Evolutionary conservation across 208 protist genomes (phyloP).

Genomic region (Leishmania tarentolae): DNA sequence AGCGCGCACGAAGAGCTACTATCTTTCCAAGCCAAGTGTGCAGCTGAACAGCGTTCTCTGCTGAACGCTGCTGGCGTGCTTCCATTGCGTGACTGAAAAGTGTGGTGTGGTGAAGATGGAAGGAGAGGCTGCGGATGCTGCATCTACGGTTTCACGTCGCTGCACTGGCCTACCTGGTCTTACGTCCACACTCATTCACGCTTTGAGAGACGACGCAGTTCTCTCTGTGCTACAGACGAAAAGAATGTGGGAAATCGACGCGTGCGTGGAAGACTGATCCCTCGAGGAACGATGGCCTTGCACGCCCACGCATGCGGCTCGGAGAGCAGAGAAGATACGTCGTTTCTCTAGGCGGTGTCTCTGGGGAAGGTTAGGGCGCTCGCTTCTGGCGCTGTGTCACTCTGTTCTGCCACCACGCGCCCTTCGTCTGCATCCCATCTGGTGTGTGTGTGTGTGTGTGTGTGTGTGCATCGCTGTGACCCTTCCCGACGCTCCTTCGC

Average conservation of each 20-base stretch:
- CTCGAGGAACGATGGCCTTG: background rate
- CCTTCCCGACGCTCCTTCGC: background rate
- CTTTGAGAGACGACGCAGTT: background rate
- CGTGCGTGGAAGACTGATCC: background rate
- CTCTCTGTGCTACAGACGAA: background rate
- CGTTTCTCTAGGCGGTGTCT: background rate
- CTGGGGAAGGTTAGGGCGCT: background rate
- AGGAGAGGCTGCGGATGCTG: background rate
- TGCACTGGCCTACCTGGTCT: background rate
- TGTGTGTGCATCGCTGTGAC: background rate
- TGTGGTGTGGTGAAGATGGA: background rate
- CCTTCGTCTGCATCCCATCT: background rate
- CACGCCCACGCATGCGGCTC: background rate
- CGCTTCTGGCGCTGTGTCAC: background rate
- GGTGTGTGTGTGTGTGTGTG: background rate
- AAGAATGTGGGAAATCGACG: background rate
- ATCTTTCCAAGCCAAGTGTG: conserved; percentile 20
- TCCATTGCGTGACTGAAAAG: background rate
- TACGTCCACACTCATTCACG: background rate
- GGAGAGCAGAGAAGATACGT: background rate
- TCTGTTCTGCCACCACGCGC: background rate
- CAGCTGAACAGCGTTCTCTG: conserved; percentile 27
- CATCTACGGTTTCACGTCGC: background rate
- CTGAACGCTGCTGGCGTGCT: conserved; percentile 11
- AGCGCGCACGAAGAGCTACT: conserved; percentile 27